These are phyloP conservation scores for Arthrobotrys sphaeroides DNA, from an alignment of 2,329 filamentous ascomycete genomes.

Conservation along the genomic window DNA sequence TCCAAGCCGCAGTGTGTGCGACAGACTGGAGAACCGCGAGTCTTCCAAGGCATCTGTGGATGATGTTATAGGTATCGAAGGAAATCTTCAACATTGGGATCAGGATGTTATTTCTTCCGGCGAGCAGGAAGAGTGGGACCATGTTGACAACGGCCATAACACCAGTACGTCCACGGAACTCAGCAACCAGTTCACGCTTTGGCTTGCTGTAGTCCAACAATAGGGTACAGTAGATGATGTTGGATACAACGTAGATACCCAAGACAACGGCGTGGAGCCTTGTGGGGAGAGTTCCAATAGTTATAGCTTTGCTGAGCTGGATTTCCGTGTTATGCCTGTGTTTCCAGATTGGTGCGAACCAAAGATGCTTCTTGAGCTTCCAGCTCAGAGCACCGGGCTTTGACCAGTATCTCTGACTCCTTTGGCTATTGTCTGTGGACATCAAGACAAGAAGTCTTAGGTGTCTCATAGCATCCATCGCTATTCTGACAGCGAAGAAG, in stretches of 20 bases:
- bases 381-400: constrained; percentile 32
- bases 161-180: constrained; percentile 85
- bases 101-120: constrained; percentile 90
- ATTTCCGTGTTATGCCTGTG: constrained; percentile 81
- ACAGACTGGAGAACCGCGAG: constrained; percentile 75
- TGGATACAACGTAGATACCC: constrained; percentile 69
- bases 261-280: constrained; percentile 71
- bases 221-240: constrained; percentile 70
- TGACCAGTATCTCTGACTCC: constrained; percentile 59
- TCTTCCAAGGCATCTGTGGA: constrained; percentile 84
- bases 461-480: constrained; percentile 32
- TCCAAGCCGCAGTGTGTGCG: constrained; percentile 77
- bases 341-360: constrained; percentile 75
- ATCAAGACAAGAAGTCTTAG: constrained; percentile 46
- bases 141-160: constrained; percentile 87
- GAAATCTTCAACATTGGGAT: constrained; percentile 83
- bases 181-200: constrained; percentile 74
- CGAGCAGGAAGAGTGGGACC: constrained; percentile 87
- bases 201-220: constrained; percentile 70
- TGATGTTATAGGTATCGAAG: constrained; percentile 95
- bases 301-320: constrained; percentile 73
- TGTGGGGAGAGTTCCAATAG: constrained; percentile 79
- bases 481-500: constrained; percentile 43
- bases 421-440: constrained; percentile 34
- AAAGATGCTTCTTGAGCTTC: constrained; percentile 69